Evolutionary conservation across 441 rosid genomes (phyloP), one percentile per base, ranked within the genome.

Genomic region (Francoa sonchifolia): DNA sequence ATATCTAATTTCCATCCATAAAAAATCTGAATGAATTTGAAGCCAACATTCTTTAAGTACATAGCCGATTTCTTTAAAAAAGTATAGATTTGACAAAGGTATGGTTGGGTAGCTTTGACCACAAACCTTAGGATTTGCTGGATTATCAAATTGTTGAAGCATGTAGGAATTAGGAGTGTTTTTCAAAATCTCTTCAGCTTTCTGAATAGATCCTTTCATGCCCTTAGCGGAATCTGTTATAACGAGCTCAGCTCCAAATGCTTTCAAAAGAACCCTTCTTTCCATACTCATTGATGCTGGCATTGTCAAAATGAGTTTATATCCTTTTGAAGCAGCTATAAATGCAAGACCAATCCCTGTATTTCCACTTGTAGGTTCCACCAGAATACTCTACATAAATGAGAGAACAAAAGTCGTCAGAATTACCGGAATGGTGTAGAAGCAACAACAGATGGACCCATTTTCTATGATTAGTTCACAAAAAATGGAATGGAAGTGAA

Each of bases 281-380:
- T 89, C 98, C 71, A 82, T 44, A 73, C 96, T 89, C 96, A 85
- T 89, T 47, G 98, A 89, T 10, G 94, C 81, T 1, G 98, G 98
- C 96, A 89, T 89, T 10, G 96, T 85, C 61, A 85, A 55, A 47
- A 89, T 85, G 42, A 89, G 80, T 53, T 49, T 73, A 55, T 85
- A 89, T 33, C 98, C 89, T 63, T 68, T 89, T 33, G 98, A 67
- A 54, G 96, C 98, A 61, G 98, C 94, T 31, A 85, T 76, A 53
- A 85, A 89, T 19, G 96, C 96, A 68, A 89, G 94, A 33, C 92
- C 98, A 27, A 85, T 89, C 58, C 98, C 98, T 0, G 96, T 85
- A 67, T 89, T 89, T 62, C 98, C 96, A 67, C 98, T 85, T 12
- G 96, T 89, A 21, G 98, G 80, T 72, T 89, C 96, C 55, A 89